Conservation (phyloP, 2,329 filamentous ascomycete species). For the Neonectria punicea region DNA sequence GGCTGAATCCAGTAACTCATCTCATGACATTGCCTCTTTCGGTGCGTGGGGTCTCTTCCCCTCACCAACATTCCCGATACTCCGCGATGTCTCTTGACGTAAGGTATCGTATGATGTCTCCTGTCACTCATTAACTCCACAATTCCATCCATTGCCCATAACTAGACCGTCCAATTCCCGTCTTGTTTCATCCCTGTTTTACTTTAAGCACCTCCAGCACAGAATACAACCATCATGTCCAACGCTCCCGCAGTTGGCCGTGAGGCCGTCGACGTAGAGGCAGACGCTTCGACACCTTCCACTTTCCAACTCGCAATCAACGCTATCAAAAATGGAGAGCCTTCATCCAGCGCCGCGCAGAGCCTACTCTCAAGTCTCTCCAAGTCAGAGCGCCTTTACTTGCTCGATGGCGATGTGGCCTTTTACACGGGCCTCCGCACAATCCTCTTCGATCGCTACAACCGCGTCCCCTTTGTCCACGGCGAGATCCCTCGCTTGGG, state of each 20-base stretch:
- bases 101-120: too few relatives aligned
- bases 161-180: too few relatives aligned
- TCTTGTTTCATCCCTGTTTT: too few relatives aligned
- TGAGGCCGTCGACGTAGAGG: not conserved
- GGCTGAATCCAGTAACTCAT: too few relatives aligned
- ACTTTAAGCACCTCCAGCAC: too few relatives aligned
- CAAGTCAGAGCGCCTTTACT: slow-evolving; percentile 2
- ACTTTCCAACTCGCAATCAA: not conserved
- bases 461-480: slow-evolving; percentile 23
- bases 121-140: too few relatives aligned
- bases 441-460: slow-evolving; percentile 13
- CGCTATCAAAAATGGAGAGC: not conserved
- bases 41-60: too few relatives aligned
- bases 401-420: slow-evolving; percentile 22
- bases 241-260: not conserved
- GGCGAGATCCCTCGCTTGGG: slow-evolving; percentile 27
- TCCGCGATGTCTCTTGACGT: too few relatives aligned
- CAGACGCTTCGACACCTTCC: not conserved
- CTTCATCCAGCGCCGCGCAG: not conserved
- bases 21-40: too few relatives aligned
- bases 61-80: too few relatives aligned
- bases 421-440: slow-evolving; percentile 17
- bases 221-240: not conserved
- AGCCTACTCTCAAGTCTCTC: not conserved
- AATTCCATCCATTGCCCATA: too few relatives aligned